Evolutionary conservation across 805 yeast species (phyloP).

Genomic region (Cyberlindnera galapagoensis): DNA sequence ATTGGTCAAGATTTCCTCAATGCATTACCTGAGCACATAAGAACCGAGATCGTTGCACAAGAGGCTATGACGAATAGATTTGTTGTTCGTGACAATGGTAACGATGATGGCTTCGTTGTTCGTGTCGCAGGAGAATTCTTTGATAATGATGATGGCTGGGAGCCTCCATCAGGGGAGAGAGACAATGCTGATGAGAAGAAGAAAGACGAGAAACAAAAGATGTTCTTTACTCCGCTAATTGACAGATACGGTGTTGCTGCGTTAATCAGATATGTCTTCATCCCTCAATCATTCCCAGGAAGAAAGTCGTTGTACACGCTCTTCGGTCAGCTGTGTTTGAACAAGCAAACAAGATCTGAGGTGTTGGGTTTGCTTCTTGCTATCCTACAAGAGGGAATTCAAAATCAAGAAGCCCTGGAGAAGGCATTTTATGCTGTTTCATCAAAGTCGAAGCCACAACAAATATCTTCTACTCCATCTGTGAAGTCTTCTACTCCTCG

Average conservation of each 20-base stretch:
- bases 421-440: slow-evolving; percentile 53
- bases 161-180: slow-evolving; percentile 1
- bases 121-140: slow-evolving; percentile 1
- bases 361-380: slow-evolving; percentile 61
- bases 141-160: slow-evolving; percentile 2
- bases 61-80: slow-evolving; percentile 41
- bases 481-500: slow-evolving; percentile 13
- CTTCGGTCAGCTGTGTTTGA: slow-evolving; percentile 60
- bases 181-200: slow-evolving; percentile 11
- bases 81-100: slow-evolving; percentile 1
- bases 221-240: slow-evolving; percentile 56
- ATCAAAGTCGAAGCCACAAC: slow-evolving; percentile 19
- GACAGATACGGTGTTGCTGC: slow-evolving; percentile 76
- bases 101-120: slow-evolving; percentile 12
- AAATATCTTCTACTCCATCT: slow-evolving; percentile 2
- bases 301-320: slow-evolving; percentile 62
- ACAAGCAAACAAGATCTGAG: slow-evolving; percentile 74
- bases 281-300: slow-evolving; percentile 59
- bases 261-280: slow-evolving; percentile 59
- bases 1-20: slow-evolving; percentile 75
- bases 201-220: slow-evolving; percentile 30
- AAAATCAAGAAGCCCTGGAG: slow-evolving; percentile 54
- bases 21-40: slow-evolving; percentile 63
- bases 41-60: slow-evolving; percentile 57
- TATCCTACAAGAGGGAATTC: slow-evolving; percentile 70